Percentiles rank a stretch among this genome's conserved stretches.
These are phyloP conservation scores for Cyberlindnera misumaiensis DNA, from an alignment of 805 yeast species.

Conservation along the genomic window DNA sequence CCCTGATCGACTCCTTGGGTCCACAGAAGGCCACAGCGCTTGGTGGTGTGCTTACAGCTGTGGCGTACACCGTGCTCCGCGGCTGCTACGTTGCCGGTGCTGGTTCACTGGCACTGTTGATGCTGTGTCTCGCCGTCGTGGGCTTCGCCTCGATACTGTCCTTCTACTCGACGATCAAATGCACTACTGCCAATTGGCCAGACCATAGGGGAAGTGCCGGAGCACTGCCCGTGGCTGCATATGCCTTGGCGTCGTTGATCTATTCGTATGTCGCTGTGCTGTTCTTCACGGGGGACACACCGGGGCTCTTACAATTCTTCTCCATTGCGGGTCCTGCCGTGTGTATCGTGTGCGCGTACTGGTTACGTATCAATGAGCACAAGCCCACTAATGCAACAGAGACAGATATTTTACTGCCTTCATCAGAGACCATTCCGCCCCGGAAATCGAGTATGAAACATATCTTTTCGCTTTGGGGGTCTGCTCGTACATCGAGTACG, in stretches of 20 bases:
- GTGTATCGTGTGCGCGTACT: constrained; percentile 27
- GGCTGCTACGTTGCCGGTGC: constrained; percentile 36
- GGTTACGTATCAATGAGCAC: constrained; percentile 20
- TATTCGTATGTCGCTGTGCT: constrained; percentile 52
- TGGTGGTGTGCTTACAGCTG: constrained; percentile 49
- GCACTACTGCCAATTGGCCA: constrained; percentile 55
- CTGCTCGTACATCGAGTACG: constrained; percentile 21
- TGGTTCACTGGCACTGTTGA: constrained; percentile 34
- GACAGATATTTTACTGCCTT: constrained; percentile 3
- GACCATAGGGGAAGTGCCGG: constrained; percentile 44
- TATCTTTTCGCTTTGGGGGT: constrained; percentile 23
- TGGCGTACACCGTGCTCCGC: constrained; percentile 48
- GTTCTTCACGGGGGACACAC: constrained; percentile 46
- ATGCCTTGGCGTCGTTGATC: constrained; percentile 64
- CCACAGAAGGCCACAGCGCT: constrained; percentile 44
- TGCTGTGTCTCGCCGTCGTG: constrained; percentile 43
- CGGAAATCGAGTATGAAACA: constrained; percentile 16
- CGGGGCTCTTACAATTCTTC: constrained; percentile 49
- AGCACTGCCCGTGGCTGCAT: constrained; percentile 27
- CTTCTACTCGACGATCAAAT: constrained; percentile 48
- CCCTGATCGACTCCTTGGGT: constrained; percentile 55
- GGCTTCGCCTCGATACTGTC: constrained; percentile 63
- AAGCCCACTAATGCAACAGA: constrained; percentile 2
- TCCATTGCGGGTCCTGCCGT: constrained; percentile 39
- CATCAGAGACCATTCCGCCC: constrained; percentile 7